These are phyloP conservation scores for Spiromastix sp. DNA, from an alignment of 2,329 filamentous ascomycete species.

Conservation along the genomic window DNA sequence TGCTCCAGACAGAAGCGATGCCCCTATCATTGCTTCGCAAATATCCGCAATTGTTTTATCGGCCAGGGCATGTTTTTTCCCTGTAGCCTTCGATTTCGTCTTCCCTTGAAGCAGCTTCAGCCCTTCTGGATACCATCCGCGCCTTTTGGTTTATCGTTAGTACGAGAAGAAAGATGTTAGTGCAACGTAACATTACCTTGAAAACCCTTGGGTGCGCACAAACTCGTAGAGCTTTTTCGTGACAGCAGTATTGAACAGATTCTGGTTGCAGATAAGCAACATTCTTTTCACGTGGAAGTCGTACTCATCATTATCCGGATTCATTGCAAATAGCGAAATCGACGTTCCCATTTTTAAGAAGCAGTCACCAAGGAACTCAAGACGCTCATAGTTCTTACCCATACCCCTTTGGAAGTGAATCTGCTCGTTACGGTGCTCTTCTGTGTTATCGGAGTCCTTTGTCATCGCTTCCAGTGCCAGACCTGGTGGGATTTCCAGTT, in stretches of 20 bases:
- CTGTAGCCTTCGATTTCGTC: slow-evolving; percentile 36
- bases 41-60: slow-evolving; percentile 93
- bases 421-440: slow-evolving; percentile 57
- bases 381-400: slow-evolving; percentile 87
- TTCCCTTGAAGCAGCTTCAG: slow-evolving; percentile 63
- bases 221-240: slow-evolving; percentile 58
- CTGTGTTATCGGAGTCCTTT: slow-evolving; percentile 79
- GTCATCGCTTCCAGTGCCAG: slow-evolving; percentile 83
- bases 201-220: slow-evolving; percentile 74
- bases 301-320: slow-evolving; percentile 70
- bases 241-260: slow-evolving; percentile 68
- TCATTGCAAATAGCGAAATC: slow-evolving; percentile 68
- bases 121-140: slow-evolving; percentile 80
- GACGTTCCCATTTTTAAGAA: slow-evolving; percentile 95
- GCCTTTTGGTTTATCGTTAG: slow-evolving; percentile 29
- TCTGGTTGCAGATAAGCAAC: slow-evolving; percentile 82
- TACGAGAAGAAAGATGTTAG: background rate
- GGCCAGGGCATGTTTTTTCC: slow-evolving; percentile 54
- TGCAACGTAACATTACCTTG: slow-evolving; percentile 38
- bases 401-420: slow-evolving; percentile 73
- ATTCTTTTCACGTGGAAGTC: slow-evolving; percentile 86
- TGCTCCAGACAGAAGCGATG: slow-evolving; percentile 54
- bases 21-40: slow-evolving; percentile 87
- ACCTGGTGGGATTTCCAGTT: slow-evolving; percentile 52
- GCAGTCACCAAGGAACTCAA: slow-evolving; percentile 87